Evolutionary conservation across 2,329 filamentous ascomycete species (phyloP), one percentile per base, ranked within the genome.

Genomic region (Penicillium sp.): DNA sequence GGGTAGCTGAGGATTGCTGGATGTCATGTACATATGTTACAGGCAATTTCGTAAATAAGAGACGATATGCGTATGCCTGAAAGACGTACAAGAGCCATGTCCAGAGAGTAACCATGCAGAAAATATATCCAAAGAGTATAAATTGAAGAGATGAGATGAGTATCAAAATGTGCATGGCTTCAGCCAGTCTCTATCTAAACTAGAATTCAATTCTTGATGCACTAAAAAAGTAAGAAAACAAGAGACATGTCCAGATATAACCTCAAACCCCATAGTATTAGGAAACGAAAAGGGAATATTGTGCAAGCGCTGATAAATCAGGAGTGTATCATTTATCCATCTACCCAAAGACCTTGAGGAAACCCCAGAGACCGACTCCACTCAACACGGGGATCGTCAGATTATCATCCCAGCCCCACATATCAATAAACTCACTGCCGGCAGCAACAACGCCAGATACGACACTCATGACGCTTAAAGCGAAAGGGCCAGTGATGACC

Each of bases 321-420:
- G 12, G 12, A 10, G 13, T 48, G 32, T 43, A 46, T 26, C 15
- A 43, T 42, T 47, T 49, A 43, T 49, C 42, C 42, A 43, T 53
- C 60, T 55, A 68, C 31, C 84, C 84, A 76, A 96, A 96, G 43
- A 89, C 69, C 72, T 87, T 94, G 61, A 97, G 77, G 68, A 98
- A 96, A 0, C 85, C 86, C 84, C 87, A 95, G 53, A 98, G 82
- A 6, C 90, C 90, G 40, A 88, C 71, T 22, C 90, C 89, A 65
- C 88, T 95, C 43, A 98, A 76, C 24, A 95, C 82, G 2, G 93
- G 93, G 68, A 98, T 98, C 43, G 91, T 97, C 61, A 98, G 75
- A 70, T 98, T 98, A 72, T 98, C 93, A 64, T 98, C 93, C 86
- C 88, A 90, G 42, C 89, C 88, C 66, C 89, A 96, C 0, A 97